phyloP scores from a whole-genome alignment of 2,329 filamentous ascomycete genomes.

The Immersiporthe knoxdaviesiana region DNA sequence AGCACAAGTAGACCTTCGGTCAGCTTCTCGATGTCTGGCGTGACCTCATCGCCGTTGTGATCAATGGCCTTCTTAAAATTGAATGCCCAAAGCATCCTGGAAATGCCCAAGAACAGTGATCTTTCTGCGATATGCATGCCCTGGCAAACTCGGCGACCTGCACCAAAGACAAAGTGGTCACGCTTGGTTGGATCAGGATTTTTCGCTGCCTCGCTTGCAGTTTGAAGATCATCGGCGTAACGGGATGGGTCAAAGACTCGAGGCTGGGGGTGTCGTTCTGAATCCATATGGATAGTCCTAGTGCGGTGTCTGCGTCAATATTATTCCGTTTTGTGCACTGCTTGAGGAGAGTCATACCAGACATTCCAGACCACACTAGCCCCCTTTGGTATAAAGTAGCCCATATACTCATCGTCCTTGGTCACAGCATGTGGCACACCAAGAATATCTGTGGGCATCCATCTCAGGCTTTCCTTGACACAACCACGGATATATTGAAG shows the following conservation, averaged over 20 bases:
- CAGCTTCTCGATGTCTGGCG: slow-evolving; percentile 12
- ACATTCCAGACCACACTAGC: slow-evolving; percentile 44
- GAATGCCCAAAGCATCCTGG: slow-evolving; percentile 54
- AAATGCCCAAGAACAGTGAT: slow-evolving; percentile 50
- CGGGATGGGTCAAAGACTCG: slow-evolving; percentile 47
- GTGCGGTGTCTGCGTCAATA: not conserved
- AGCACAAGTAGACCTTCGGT: slow-evolving; percentile 19
- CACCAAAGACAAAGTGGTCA: slow-evolving; percentile 59
- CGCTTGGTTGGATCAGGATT: slow-evolving; percentile 42
- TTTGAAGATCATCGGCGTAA: slow-evolving; percentile 37
- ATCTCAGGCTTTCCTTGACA: slow-evolving; percentile 49
- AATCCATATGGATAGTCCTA: slow-evolving; percentile 49
- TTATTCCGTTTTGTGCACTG: not conserved
- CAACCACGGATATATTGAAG: slow-evolving; percentile 49
- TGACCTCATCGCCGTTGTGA: slow-evolving; percentile 14
- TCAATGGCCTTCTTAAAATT: slow-evolving; percentile 29
- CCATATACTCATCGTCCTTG: slow-evolving; percentile 48
- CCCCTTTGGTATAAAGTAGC: slow-evolving; percentile 50
- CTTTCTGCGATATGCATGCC: slow-evolving; percentile 59
- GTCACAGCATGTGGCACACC: slow-evolving; percentile 47
- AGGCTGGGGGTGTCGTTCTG: slow-evolving; percentile 45
- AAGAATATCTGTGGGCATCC: slow-evolving; percentile 48
- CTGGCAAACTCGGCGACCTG: slow-evolving; percentile 60
- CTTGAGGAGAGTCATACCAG: slow-evolving; percentile 31
- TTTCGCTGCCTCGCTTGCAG: slow-evolving; percentile 35